phyloP scores from a whole-genome alignment of 1,284 basidiomycete genomes.

The Ceratobasidium sp. region DNA sequence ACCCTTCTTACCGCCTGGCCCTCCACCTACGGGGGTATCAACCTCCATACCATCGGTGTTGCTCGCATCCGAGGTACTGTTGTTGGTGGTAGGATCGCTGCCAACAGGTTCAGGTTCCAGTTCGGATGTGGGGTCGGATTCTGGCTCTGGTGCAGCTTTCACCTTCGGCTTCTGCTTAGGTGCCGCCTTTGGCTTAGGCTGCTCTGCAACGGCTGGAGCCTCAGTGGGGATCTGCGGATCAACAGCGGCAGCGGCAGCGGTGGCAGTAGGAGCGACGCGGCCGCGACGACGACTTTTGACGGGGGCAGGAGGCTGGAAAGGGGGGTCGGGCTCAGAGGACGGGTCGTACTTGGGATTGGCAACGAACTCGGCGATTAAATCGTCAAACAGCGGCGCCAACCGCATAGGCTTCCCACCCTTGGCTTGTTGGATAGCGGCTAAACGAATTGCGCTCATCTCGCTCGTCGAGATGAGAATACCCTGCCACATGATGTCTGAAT shows the following conservation, averaged over 20 bases:
- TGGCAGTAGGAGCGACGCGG: neutral
- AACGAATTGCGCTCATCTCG: neutral
- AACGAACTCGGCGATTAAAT: neutral
- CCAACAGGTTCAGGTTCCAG: neutral
- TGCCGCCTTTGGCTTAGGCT: neutral
- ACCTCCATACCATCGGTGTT: neutral
- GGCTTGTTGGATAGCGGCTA: neutral
- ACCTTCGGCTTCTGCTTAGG: neutral
- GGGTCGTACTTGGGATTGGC: neutral
- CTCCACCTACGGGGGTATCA: neutral
- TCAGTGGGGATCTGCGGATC: neutral
- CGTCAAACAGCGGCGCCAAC: neutral
- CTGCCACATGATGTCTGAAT: neutral
- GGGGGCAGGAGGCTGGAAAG: neutral
- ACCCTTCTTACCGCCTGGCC: neutral
- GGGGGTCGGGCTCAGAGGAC: neutral
- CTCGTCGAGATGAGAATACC: neutral
- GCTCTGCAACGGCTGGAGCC: neutral
- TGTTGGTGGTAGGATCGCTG: neutral
- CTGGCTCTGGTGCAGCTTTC: neutral
- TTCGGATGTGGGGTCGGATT: neutral
- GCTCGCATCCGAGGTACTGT: neutral
- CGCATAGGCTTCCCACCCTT: neutral
- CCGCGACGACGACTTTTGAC: neutral
- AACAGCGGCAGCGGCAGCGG: neutral